Conservation (phyloP, 192 early-diverging fungal species). For the Gryganskiella cystojenkinii region DNA sequence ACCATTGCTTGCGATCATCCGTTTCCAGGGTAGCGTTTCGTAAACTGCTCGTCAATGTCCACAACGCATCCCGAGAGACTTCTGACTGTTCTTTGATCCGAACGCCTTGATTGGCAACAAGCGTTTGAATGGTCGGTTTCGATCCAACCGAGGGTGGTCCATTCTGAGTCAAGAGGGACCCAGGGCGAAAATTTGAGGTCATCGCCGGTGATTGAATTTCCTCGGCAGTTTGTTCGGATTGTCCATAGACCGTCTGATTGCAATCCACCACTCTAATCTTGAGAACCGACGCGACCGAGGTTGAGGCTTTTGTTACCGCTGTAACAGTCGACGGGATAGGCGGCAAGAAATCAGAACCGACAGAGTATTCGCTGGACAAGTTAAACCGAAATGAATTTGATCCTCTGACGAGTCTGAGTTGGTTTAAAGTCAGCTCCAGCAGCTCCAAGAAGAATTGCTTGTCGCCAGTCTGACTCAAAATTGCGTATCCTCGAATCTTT, state of each 20-base stretch:
- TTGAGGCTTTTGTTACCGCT: too few relatives aligned
- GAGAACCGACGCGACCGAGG: not conserved
- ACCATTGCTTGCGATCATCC: constrained; percentile 34
- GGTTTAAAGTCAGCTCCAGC: constrained; percentile 11
- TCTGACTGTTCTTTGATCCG: not conserved
- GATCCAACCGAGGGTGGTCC: not conserved
- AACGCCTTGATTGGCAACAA: constrained; percentile 11
- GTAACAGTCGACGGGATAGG: too few relatives aligned
- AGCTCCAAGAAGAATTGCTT: constrained; percentile 28
- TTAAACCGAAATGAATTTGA: not conserved
- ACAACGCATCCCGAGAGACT: constrained; percentile 12
- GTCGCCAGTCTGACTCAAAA: constrained; percentile 31
- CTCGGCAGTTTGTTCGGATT: not conserved
- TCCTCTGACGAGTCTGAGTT: constrained; percentile 11
- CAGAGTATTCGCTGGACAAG: not conserved
- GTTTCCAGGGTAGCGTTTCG: constrained; percentile 15
- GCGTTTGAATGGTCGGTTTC: constrained; percentile 4
- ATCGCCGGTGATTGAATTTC: not conserved
- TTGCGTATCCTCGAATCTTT: constrained; percentile 37
- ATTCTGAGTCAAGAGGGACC: not conserved
- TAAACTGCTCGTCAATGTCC: constrained; percentile 15
- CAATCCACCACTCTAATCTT: constrained; percentile 2
- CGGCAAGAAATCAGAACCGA: not conserved
- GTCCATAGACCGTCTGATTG: not conserved
- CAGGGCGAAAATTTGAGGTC: not conserved